Evolutionary conservation across 345 rosid genomes (phyloP).

Genomic region (Citrus mangshanensis): DNA sequence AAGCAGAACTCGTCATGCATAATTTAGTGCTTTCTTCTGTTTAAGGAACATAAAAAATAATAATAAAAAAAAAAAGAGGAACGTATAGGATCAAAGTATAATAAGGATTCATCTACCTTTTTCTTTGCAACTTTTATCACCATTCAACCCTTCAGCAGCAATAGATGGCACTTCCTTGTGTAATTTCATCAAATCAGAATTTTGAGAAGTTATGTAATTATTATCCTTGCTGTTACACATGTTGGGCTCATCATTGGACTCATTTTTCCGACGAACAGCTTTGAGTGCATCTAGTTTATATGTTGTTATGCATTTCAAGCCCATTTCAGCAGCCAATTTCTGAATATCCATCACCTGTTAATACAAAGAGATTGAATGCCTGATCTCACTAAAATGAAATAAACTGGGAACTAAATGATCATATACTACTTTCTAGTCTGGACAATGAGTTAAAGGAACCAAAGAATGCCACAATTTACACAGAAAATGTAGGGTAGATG

Average conservation of each 20-base stretch:
- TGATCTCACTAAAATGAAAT: background rate
- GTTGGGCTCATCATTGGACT: constrained; percentile 26
- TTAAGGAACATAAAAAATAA: background rate
- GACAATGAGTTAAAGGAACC: background rate
- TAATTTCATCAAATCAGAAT: constrained; percentile 24
- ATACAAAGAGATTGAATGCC: constrained; percentile 2
- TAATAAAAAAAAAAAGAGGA: too few relatives aligned
- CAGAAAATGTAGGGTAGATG: background rate
- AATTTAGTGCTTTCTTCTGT: background rate
- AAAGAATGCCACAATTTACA: background rate
- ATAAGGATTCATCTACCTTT: constrained; percentile 38
- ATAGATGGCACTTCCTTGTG: constrained; percentile 25
- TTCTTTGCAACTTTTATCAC: constrained; percentile 23
- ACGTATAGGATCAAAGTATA: background rate
- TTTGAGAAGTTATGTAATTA: constrained; percentile 23
- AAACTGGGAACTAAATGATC: background rate
- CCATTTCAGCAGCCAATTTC: constrained; percentile 83
- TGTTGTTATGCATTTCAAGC: constrained; percentile 75
- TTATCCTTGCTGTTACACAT: constrained; percentile 19
- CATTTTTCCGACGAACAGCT: constrained; percentile 58
- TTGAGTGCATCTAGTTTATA: constrained; percentile 87
- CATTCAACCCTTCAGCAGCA: constrained; percentile 27
- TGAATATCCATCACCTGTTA: constrained; percentile 68
- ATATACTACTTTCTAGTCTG: background rate
- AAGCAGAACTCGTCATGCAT: background rate